phyloP scores from a whole-genome alignment of 176 grass and related monocot species.

The Oryza meyeriana region DNA sequence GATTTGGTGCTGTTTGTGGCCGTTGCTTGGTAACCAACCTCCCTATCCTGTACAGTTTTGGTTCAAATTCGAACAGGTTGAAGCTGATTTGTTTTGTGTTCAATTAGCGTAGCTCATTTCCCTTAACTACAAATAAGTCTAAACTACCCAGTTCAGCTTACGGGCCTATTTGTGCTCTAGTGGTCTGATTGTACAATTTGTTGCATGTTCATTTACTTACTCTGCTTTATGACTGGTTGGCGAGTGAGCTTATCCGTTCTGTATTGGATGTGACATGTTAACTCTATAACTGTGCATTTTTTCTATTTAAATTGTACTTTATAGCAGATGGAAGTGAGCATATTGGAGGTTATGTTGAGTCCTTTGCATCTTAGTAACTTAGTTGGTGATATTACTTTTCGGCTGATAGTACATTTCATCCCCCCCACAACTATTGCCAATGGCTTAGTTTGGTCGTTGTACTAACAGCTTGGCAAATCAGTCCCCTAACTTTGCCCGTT shows the following conservation, averaged over 20 bases:
- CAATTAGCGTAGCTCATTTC: neutral
- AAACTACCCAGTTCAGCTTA: neutral
- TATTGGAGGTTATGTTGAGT: neutral
- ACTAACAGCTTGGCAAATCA: neutral
- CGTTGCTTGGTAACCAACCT: neutral
- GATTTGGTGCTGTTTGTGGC: neutral
- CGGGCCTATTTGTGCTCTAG: neutral
- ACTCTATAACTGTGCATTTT: neutral
- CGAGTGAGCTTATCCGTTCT: neutral
- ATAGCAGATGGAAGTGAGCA: neutral
- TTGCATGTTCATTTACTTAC: neutral
- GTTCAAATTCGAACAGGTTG: neutral
- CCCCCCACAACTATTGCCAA: neutral
- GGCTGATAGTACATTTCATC: neutral
- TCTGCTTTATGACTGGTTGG: neutral
- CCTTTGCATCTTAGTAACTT: neutral
- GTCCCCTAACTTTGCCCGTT: neutral
- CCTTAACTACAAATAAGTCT: neutral
- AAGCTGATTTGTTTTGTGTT: neutral
- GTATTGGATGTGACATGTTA: neutral
- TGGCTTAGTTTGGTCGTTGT: neutral
- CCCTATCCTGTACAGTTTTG: neutral
- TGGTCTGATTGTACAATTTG: neutral
- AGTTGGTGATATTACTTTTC: neutral
- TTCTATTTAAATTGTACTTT: neutral